These are phyloP conservation scores for Colletotrichum magnum DNA, from an alignment of 2,329 filamentous ascomycete genomes.

Conservation along the genomic window DNA sequence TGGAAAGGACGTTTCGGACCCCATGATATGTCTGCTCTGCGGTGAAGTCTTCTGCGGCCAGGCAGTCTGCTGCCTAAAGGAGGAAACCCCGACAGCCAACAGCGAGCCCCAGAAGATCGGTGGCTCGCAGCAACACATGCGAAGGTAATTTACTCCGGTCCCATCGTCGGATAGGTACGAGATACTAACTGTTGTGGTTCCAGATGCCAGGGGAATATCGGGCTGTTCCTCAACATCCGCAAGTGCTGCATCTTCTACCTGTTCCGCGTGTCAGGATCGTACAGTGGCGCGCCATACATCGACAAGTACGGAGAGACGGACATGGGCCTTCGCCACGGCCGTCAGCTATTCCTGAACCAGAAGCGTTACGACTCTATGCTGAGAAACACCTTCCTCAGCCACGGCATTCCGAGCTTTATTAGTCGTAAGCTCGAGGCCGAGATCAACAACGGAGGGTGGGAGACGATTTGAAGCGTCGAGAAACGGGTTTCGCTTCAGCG, in stretches of 20 bases:
- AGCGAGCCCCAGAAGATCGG: constrained; percentile 71
- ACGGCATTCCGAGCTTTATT: constrained; percentile 90
- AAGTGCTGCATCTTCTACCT: constrained; percentile 95
- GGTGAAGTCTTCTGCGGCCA: constrained; percentile 98
- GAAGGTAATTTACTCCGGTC: constrained; percentile 73
- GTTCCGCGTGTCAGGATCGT: constrained; percentile 86
- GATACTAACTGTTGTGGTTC: constrained; percentile 44
- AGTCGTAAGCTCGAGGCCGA: constrained; percentile 92
- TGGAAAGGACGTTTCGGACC: constrained; percentile 91
- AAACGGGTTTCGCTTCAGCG: not conserved
- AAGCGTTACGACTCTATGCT: constrained; percentile 92
- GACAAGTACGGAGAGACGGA: constrained; percentile 97
- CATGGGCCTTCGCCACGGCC: constrained; percentile 86
- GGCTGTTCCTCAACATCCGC: constrained; percentile 96
- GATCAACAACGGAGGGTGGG: constrained; percentile 98
- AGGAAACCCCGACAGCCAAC: constrained; percentile 61
- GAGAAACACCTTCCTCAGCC: constrained; percentile 86
- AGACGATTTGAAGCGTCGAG: constrained; percentile 72
- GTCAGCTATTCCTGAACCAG: constrained; percentile 93
- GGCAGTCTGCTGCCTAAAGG: constrained; percentile 88
- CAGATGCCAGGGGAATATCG: constrained; percentile 90
- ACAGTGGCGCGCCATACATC: constrained; percentile 90
- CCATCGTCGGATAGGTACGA: not conserved
- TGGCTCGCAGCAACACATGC: constrained; percentile 91
- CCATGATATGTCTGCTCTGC: constrained; percentile 93